These are phyloP conservation scores for Candida tropicalis DNA, from an alignment of 1,139 yeast species.

Conservation along the genomic window DNA sequence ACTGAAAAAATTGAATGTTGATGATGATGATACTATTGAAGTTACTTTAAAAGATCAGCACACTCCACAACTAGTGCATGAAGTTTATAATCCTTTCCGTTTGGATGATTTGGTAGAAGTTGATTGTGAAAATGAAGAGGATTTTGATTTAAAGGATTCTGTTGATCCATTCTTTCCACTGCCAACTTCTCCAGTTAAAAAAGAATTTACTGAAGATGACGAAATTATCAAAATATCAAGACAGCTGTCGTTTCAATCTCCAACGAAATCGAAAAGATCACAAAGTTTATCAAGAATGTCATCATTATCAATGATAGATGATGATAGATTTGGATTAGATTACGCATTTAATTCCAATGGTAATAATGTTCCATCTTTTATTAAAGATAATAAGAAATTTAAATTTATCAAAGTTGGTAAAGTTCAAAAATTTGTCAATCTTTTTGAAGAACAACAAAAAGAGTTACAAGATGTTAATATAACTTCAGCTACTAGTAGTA, in stretches of 20 bases:
- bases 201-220: slow-evolving; percentile 11
- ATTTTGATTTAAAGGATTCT: slow-evolving; percentile 7
- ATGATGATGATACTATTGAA: background rate
- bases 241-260: slow-evolving; percentile 21
- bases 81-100: slow-evolving; percentile 5
- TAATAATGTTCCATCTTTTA: slow-evolving; percentile 39
- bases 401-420: slow-evolving; percentile 51
- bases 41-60: background rate
- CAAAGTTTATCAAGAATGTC: slow-evolving; percentile 22
- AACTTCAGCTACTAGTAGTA: slow-evolving; percentile 7
- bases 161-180: slow-evolving; percentile 6
- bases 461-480: slow-evolving; percentile 4
- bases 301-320: slow-evolving; percentile 26
- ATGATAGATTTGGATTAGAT: slow-evolving; percentile 27
- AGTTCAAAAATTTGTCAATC: slow-evolving; percentile 49
- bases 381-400: slow-evolving; percentile 47
- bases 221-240: slow-evolving; percentile 9
- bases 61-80: background rate
- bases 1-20: background rate
- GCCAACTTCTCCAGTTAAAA: slow-evolving; percentile 9
- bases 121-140: slow-evolving; percentile 11
- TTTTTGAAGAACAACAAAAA: slow-evolving; percentile 44
- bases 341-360: slow-evolving; percentile 35
- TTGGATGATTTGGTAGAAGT: slow-evolving; percentile 15
- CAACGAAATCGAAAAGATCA: slow-evolving; percentile 14